Percentiles rank a stretch among this genome's conserved stretches.
Evolutionary conservation across 2,329 filamentous ascomycete genomes (phyloP).

Genomic region (Penicillium sumatraense): DNA sequence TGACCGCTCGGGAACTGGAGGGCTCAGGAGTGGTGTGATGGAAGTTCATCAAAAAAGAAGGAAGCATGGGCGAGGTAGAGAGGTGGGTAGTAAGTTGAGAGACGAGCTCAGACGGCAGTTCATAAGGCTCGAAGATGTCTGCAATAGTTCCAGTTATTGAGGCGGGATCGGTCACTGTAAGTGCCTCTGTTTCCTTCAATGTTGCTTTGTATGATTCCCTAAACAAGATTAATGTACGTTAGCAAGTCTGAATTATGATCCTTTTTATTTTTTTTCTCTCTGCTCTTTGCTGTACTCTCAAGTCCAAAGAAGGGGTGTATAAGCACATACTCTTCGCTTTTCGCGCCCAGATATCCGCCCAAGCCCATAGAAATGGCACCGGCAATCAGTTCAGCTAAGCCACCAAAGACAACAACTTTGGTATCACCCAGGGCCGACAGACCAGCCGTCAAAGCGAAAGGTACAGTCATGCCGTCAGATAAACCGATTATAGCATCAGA

Average conservation of each 20-base stretch:
- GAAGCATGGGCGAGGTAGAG: conserved; percentile 40
- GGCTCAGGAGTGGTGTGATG: conserved; percentile 46
- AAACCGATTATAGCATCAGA: conserved; percentile 74
- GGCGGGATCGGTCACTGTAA: conserved; percentile 37
- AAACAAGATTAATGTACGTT: too few species aligned
- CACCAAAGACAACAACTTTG: conserved; percentile 71
- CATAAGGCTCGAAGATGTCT: conserved; percentile 46
- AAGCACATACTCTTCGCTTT: conserved; percentile 47
- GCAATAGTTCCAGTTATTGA: conserved; percentile 37
- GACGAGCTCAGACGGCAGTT: conserved; percentile 41
- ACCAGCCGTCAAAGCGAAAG: conserved; percentile 77
- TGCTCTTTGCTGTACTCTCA: too few species aligned
- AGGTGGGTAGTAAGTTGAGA: conserved; percentile 42
- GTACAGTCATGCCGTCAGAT: conserved; percentile 78
- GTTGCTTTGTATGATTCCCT: conserved; percentile 48
- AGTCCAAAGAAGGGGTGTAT: conserved; percentile 10
- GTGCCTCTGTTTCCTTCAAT: conserved; percentile 39
- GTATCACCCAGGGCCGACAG: conserved; percentile 66
- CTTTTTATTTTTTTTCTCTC: too few species aligned
- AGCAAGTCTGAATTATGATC: too few species aligned
- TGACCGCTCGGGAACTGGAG: conserved; percentile 41
- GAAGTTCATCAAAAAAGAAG: conserved; percentile 48
- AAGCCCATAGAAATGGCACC: conserved; percentile 80
- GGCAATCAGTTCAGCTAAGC: conserved; percentile 74
- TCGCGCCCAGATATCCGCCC: conserved; percentile 71